Conservation (phyloP, 805 yeast genomes). For the Barnettozyma pratensis region DNA sequence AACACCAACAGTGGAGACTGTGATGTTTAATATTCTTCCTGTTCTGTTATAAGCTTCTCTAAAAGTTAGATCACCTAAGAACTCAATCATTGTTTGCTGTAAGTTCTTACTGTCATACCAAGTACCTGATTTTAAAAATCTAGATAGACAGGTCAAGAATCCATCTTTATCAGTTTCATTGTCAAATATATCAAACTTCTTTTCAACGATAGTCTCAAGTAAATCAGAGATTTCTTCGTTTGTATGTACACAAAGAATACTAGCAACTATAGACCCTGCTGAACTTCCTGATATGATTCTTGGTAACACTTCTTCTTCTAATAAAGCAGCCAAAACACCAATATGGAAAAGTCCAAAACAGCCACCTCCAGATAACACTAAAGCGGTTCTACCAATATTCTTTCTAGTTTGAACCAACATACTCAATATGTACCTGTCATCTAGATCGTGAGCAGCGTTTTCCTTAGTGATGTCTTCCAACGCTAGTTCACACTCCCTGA, state of each 20-base stretch:
- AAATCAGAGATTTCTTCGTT: slow-evolving; percentile 62
- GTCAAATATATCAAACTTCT: slow-evolving; percentile 49
- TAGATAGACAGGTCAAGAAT: slow-evolving; percentile 44
- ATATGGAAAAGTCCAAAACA: slow-evolving; percentile 90
- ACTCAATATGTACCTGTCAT: slow-evolving; percentile 65
- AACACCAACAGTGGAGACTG: slow-evolving; percentile 86
- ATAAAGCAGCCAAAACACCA: slow-evolving; percentile 79
- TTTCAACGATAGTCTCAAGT: slow-evolving; percentile 41
- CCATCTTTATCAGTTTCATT: slow-evolving; percentile 32
- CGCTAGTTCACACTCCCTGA: slow-evolving; percentile 65
- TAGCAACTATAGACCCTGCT: slow-evolving; percentile 93
- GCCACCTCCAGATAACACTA: slow-evolving; percentile 94
- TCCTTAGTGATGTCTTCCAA: slow-evolving; percentile 24
- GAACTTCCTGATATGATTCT: slow-evolving; percentile 89
- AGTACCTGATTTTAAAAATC: slow-evolving; percentile 78
- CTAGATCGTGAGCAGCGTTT: slow-evolving; percentile 33
- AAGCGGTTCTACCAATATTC: slow-evolving; percentile 90
- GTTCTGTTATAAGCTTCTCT: slow-evolving; percentile 93
- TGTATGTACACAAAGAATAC: slow-evolving; percentile 76
- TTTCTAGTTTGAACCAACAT: slow-evolving; percentile 83
- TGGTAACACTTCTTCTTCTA: slow-evolving; percentile 74
- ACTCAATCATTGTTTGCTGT: slow-evolving; percentile 64
- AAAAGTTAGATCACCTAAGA: slow-evolving; percentile 87
- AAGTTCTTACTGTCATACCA: slow-evolving; percentile 78
- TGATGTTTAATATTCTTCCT: slow-evolving; percentile 86